Base-by-base conservation (phyloP, 139 green algal genomes). In the Picochlorum sp. region DNA sequence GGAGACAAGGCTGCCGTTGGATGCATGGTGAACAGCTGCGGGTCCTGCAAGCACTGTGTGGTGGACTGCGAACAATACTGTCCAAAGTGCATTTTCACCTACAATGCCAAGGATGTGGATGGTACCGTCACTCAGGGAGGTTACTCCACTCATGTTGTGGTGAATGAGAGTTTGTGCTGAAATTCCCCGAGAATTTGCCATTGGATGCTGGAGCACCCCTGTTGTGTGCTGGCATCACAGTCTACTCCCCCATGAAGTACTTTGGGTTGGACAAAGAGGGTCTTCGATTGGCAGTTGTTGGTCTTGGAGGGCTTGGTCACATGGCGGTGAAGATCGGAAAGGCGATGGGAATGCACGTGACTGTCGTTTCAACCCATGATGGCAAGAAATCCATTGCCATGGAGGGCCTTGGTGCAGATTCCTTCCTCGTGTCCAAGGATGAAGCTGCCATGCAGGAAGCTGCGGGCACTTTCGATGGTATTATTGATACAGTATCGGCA, bases 401-500 rank as follows among this genome's bases (percentile, higher is more conserved):
- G 14, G 32, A 81, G n/a, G 21, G 60, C n/a, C 65, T 92, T 41
- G 75, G 75, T 0, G 84, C 86, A 5, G 67, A 90, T 57, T 52
- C 77, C 50, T 92, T 88, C 62, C 14, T 85, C 62, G 45, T 85
- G 55, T 78, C 67, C 65, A 86, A 72, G 23, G 73, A 90, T 56
- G 68, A 75, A 47, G 74, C 79, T 34, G 69, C 64, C 18, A 87
- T 95, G 76, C 68, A 73, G 66, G 63, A 61, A 23, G 61, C 62
- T 4, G 70, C 65, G 3, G 54, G 54, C 34, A 80, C 59, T 0
- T 65, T 95, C 49, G 70, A 95, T 61, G 88, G 80, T 72, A 94
- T 95, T 66, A 83, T 95, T 23, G 83, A 95, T 77, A 92, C 88
- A 2, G 88, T 95, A 16, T 77, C 65, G 5, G 83, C 76, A 30